These are phyloP conservation scores for Heterobasidion parviporum DNA, from an alignment of 1,284 basidiomycete genomes.

Conservation along the genomic window DNA sequence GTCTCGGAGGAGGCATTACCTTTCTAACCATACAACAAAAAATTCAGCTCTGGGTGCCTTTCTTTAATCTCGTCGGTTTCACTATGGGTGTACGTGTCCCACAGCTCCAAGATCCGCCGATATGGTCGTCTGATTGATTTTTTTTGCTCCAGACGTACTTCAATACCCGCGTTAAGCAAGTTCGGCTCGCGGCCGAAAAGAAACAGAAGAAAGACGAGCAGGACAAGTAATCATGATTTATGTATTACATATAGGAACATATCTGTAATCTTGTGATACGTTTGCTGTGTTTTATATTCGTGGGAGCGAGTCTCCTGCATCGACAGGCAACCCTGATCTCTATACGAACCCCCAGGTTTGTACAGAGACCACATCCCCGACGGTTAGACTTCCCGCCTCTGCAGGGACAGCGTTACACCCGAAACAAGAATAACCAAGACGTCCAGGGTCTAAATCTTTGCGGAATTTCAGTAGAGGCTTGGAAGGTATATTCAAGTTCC, in stretches of 20 bases:
- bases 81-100: conserved; percentile 45
- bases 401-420: conserved; percentile 51
- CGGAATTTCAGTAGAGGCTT: conserved; percentile 69
- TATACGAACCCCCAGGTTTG: conserved; percentile 24
- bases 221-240: conserved; percentile 22
- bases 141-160: conserved; percentile 49
- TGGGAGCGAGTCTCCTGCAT: neutral
- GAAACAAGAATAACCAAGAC: conserved; percentile 47
- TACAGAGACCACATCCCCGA: conserved; percentile 54
- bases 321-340: neutral
- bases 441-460: conserved; percentile 39
- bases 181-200: conserved; percentile 41
- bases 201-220: conserved; percentile 38
- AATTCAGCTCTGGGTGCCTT: conserved; percentile 62
- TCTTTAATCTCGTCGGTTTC: conserved; percentile 66
- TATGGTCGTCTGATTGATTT: neutral
- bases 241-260: neutral
- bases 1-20: neutral
- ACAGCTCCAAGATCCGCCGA: neutral
- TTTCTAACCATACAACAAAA: no score
- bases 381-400: conserved; percentile 38
- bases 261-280: neutral
- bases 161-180: conserved; percentile 60
- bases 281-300: neutral
- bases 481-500: conserved; percentile 64